phyloP scores from a whole-genome alignment of 441 rosid genomes.

The Iberis amara region DNA sequence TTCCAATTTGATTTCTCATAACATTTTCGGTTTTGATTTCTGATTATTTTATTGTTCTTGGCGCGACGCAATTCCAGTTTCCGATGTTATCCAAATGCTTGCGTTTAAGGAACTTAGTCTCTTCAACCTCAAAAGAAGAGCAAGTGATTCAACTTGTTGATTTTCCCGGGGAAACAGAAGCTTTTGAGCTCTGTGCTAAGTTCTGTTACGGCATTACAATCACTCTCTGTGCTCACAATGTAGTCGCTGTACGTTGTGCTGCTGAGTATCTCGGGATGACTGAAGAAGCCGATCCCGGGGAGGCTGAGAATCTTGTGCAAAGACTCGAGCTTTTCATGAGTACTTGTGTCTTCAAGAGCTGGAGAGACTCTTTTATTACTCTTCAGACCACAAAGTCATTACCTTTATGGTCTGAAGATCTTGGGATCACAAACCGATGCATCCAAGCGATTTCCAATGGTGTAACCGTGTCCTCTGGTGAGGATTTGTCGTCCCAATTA shows the following conservation, averaged over 20 bases:
- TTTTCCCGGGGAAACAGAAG: conserved; percentile 58
- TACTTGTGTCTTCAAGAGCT: conserved; percentile 54
- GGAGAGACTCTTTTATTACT: conserved; percentile 57
- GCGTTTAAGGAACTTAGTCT: conserved; percentile 46
- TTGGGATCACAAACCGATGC: conserved; percentile 57
- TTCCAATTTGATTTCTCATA: background rate
- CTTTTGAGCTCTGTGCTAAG: conserved; percentile 67
- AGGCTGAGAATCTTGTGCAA: conserved; percentile 57
- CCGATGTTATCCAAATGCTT: conserved; percentile 64
- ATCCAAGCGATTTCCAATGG: conserved; percentile 44
- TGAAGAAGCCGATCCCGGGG: conserved; percentile 43
- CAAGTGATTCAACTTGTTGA: conserved; percentile 52
- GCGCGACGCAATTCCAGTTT: conserved; percentile 37
- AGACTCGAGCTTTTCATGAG: conserved; percentile 56
- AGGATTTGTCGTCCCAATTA: conserved; percentile 34
- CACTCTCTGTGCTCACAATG: conserved; percentile 59
- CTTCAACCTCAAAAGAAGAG: conserved; percentile 37
- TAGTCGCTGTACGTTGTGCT: conserved; percentile 56
- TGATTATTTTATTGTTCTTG: background rate
- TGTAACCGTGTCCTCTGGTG: conserved; percentile 23
- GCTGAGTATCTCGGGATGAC: conserved; percentile 69
- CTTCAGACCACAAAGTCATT: conserved; percentile 49
- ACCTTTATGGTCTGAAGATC: conserved; percentile 62
- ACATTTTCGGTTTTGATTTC: conserved; percentile 4
- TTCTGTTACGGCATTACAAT: conserved; percentile 75